These are phyloP conservation scores for Colletotrichum simmondsii DNA, from an alignment of 2,329 filamentous ascomycete species.

Conservation along the genomic window DNA sequence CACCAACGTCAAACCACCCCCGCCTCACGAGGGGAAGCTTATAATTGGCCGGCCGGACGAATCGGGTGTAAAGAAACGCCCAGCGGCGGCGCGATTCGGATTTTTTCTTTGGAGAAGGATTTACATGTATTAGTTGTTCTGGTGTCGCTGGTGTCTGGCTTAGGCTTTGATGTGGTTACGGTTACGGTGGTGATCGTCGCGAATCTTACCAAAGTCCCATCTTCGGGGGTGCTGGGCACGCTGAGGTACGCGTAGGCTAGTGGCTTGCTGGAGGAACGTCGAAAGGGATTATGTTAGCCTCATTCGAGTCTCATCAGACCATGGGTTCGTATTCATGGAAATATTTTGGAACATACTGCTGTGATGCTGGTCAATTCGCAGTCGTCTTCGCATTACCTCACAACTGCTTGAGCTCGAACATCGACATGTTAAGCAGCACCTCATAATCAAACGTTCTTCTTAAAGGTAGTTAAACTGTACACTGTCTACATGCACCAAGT, in stretches of 20 bases:
- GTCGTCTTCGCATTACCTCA: not conserved
- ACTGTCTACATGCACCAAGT: not conserved
- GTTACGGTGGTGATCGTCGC: not conserved
- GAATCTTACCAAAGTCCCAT: not conserved
- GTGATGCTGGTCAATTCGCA: not conserved
- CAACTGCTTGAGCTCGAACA: not conserved
- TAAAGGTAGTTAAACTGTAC: no score
- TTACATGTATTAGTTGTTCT: no score
- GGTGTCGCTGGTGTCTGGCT: not conserved
- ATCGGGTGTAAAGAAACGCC: not conserved
- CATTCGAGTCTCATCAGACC: not conserved
- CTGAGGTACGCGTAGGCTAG: not conserved
- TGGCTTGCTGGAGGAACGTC: not conserved
- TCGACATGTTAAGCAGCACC: not conserved
- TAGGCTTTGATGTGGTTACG: not conserved
- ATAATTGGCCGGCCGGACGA: constrained; percentile 2
- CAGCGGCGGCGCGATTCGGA: not conserved
- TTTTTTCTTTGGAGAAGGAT: not conserved
- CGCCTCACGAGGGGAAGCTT: not conserved
- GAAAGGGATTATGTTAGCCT: not conserved
- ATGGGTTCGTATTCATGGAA: not conserved
- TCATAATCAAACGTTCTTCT: not conserved
- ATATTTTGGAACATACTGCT: not conserved
- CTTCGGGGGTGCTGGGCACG: not conserved
- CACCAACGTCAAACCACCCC: not conserved